These are phyloP conservation scores for Epithemia pelagica DNA, from an alignment of 108 stramenopile genomes.

Conservation along the genomic window DNA sequence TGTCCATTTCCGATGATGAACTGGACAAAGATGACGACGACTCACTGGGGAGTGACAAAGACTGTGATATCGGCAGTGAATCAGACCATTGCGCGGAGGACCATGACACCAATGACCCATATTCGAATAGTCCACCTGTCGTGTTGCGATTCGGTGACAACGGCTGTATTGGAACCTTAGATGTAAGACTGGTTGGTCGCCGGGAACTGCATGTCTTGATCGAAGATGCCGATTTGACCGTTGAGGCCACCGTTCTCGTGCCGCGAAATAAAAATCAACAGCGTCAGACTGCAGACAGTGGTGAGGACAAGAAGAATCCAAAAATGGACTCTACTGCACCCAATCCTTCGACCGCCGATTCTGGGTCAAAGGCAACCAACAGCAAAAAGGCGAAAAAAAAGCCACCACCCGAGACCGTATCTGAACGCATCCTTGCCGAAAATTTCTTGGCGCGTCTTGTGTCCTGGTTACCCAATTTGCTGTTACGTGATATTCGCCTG, in stretches of 20 bases:
- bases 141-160: slow-evolving; percentile 47
- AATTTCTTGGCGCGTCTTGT: slow-evolving; percentile 47
- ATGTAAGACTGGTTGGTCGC: slow-evolving; percentile 49
- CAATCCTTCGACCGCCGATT: neutral
- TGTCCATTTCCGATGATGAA: no score
- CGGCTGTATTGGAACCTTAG: slow-evolving; percentile 57
- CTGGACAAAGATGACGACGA: no score
- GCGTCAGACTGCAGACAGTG: neutral
- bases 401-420: slow-evolving; percentile 34
- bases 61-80: no score
- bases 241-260: slow-evolving; percentile 45
- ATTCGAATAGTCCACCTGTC: no score
- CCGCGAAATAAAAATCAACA: neutral
- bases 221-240: slow-evolving; percentile 66
- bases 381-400: slow-evolving; percentile 6
- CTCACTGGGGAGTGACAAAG: no score
- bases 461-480: slow-evolving; percentile 63
- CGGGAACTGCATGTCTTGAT: slow-evolving; percentile 64
- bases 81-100: no score
- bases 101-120: no score
- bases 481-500: slow-evolving; percentile 64
- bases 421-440: slow-evolving; percentile 61
- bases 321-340: slow-evolving; percentile 7
- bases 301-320: slow-evolving; percentile 19
- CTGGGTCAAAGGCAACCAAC: slow-evolving; percentile 8